Evolutionary conservation across 164 flowering plant species (phyloP).

Genomic region (Vitis rotundifolia): DNA sequence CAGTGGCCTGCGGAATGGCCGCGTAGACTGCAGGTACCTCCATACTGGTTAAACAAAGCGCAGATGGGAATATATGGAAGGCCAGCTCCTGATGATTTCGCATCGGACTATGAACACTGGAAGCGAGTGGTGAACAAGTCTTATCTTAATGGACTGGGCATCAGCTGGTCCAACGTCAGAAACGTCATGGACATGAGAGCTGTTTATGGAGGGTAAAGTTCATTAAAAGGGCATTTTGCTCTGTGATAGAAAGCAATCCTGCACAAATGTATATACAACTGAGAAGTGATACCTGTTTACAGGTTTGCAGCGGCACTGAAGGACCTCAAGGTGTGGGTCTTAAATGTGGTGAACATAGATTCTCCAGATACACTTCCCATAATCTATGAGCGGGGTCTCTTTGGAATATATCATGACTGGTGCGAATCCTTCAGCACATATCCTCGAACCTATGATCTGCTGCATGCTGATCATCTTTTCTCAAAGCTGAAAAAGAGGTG

Average conservation of each 20-base stretch:
- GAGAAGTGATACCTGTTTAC: constrained; percentile 13
- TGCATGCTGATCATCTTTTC: constrained; percentile 93
- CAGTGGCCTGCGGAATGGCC: constrained; percentile 88
- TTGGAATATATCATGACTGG: constrained; percentile 98
- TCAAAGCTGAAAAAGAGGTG: constrained; percentile 68
- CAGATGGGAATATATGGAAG: constrained; percentile 85
- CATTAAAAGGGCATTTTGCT: too few relatives aligned
- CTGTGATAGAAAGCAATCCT: too few relatives aligned
- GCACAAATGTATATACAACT: background rate
- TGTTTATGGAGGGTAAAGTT: constrained; percentile 89
- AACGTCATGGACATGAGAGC: constrained; percentile 99
- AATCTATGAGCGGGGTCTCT: constrained; percentile 84
- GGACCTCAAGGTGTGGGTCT: constrained; percentile 75
- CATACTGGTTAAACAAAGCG: constrained; percentile 79
- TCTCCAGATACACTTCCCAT: constrained; percentile 91
- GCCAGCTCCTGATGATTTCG: constrained; percentile 84
- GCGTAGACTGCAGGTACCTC: constrained; percentile 51
- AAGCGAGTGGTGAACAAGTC: constrained; percentile 51
- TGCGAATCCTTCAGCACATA: constrained; percentile 95
- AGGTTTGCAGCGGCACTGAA: constrained; percentile 92
- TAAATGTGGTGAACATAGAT: constrained; percentile 81
- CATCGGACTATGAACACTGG: constrained; percentile 80
- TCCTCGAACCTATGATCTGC: constrained; percentile 82
- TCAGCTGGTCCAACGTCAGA: constrained; percentile 81
- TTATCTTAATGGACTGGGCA: constrained; percentile 65